These are phyloP conservation scores for Yamadazyma diospyri DNA, from an alignment of 1,139 yeast genomes.

Conservation along the genomic window DNA sequence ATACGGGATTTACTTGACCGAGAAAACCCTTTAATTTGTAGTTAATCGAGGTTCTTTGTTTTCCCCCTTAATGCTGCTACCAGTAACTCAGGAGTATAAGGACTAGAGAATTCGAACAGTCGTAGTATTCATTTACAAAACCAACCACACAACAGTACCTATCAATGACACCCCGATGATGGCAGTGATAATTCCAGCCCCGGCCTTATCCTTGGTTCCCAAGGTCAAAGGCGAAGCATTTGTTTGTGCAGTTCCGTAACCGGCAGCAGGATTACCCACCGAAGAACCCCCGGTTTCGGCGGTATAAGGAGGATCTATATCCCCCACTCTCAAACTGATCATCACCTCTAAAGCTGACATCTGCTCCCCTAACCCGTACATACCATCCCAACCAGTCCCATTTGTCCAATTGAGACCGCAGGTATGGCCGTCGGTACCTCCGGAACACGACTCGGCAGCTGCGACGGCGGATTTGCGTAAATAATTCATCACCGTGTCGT, in stretches of 20 bases:
- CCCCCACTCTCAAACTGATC: constrained; percentile 55
- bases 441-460: constrained; percentile 80
- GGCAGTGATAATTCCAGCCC: constrained; percentile 85
- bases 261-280: constrained; percentile 57
- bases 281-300: constrained; percentile 60
- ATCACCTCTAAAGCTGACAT: constrained; percentile 82
- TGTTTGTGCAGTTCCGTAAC: constrained; percentile 40
- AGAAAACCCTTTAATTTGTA: constrained; percentile 67
- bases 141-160: constrained; percentile 72
- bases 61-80: no score
- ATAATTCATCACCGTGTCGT: constrained; percentile 47
- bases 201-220: constrained; percentile 69
- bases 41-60: no score
- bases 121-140: constrained; percentile 22
- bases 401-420: constrained; percentile 82
- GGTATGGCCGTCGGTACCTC: constrained; percentile 85
- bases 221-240: constrained; percentile 47
- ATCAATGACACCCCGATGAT: constrained; percentile 63
- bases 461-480: constrained; percentile 66
- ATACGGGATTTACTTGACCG: constrained; percentile 82
- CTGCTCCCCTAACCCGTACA: constrained; percentile 91
- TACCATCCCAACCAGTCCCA: constrained; percentile 66
- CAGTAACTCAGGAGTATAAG: background rate
- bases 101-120: background rate
- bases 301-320: constrained; percentile 57